Evolutionary conservation across 2,329 filamentous ascomycete species (phyloP).

Genomic region (Fusarium paranaense): DNA sequence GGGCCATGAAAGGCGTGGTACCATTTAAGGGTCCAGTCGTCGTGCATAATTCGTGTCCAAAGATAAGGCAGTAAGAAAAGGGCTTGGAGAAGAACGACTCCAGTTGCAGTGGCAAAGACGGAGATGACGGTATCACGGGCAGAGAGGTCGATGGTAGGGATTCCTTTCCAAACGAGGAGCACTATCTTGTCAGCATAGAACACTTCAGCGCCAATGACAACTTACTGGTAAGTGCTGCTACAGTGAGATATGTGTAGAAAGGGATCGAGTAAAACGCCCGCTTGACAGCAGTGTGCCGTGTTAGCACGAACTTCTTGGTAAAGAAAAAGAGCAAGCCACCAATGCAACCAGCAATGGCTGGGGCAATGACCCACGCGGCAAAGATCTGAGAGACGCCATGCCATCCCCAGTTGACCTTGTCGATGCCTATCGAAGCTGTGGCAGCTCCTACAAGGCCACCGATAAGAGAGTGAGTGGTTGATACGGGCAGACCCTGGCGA

Average conservation of each 20-base stretch:
- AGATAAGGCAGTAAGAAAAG: constrained; percentile 66
- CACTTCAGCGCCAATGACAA: not conserved
- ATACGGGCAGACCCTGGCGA: constrained; percentile 62
- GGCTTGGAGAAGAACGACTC: constrained; percentile 54
- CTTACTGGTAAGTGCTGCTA: constrained; percentile 51
- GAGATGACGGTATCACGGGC: constrained; percentile 44
- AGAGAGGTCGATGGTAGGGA: constrained; percentile 42
- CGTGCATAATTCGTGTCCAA: constrained; percentile 60
- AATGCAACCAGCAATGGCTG: constrained; percentile 48
- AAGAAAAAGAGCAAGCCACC: constrained; percentile 49
- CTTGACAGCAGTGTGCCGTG: constrained; percentile 44
- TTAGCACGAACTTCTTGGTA: constrained; percentile 50
- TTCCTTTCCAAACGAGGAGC: constrained; percentile 63
- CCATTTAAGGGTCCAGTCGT: constrained; percentile 64
- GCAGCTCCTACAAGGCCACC: constrained; percentile 54
- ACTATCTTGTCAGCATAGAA: constrained; percentile 45
- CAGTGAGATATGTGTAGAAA: constrained; percentile 53
- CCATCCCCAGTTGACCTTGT: constrained; percentile 53
- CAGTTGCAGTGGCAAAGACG: constrained; percentile 58
- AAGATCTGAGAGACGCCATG: constrained; percentile 54
- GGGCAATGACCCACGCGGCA: constrained; percentile 53
- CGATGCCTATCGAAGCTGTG: constrained; percentile 51
- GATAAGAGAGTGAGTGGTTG: constrained; percentile 65
- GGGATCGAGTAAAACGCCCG: constrained; percentile 52
- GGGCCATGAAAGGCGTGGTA: constrained; percentile 62